Conservation (phyloP, 495 filamentous ascomycete genomes). For the Xylaria longipes region DNA sequence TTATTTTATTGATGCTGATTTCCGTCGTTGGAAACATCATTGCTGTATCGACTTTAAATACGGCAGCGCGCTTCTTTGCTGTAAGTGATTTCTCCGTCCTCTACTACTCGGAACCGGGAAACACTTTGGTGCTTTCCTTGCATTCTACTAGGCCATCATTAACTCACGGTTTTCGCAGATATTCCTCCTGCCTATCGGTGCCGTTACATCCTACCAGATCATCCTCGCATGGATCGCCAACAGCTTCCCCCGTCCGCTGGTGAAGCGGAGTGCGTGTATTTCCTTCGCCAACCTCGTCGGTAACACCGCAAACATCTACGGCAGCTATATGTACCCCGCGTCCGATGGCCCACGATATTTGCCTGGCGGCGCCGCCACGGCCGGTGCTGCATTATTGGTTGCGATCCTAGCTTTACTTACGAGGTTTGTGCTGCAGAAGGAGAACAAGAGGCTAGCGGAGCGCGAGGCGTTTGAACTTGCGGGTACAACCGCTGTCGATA, state of each 20-base stretch:
- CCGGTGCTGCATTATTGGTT: slow-evolving; percentile 53
- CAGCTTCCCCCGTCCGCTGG: slow-evolving; percentile 59
- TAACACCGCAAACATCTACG: slow-evolving; percentile 62
- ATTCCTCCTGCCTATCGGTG: slow-evolving; percentile 58
- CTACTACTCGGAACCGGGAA: not conserved
- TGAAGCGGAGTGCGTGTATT: slow-evolving; percentile 59
- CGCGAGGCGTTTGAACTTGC: slow-evolving; percentile 40
- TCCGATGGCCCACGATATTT: slow-evolving; percentile 58
- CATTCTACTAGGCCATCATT: not conserved
- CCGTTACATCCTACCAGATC: slow-evolving; percentile 55
- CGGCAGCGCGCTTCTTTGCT: slow-evolving; percentile 57
- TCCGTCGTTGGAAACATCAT: slow-evolving; percentile 60
- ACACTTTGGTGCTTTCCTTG: not conserved
- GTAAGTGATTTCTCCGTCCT: not conserved
- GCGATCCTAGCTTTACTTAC: slow-evolving; percentile 49
- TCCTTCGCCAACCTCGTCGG: slow-evolving; percentile 63
- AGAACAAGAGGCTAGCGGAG: slow-evolving; percentile 60
- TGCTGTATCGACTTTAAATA: slow-evolving; percentile 50
- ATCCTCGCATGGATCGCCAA: slow-evolving; percentile 60
- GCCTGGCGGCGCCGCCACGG: slow-evolving; percentile 50
- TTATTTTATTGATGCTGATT: slow-evolving; percentile 51
- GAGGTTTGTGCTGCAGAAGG: slow-evolving; percentile 50
- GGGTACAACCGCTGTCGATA: slow-evolving; percentile 9
- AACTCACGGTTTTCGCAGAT: slow-evolving; percentile 28
- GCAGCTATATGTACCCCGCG: slow-evolving; percentile 62